Conservation (phyloP, 306 rosid species). For the Cajanus cajan region DNA sequence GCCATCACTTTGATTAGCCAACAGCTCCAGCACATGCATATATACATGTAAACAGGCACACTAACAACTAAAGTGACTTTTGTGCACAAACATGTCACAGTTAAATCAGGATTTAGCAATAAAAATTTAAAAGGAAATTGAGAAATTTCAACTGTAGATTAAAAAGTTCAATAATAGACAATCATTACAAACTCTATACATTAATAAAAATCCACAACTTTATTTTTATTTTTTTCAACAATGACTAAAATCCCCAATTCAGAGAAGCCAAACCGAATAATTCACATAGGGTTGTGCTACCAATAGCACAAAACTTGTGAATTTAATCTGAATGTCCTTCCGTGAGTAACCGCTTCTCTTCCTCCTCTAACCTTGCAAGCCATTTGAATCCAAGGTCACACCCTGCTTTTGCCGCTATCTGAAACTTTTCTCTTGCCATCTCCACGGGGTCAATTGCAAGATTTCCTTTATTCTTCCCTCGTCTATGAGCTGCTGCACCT, state of each 20-base stretch:
- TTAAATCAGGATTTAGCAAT: background rate
- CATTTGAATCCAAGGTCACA: constrained; percentile 88
- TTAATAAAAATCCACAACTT: background rate
- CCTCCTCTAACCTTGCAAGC: constrained; percentile 82
- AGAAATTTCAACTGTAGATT: background rate
- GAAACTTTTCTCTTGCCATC: constrained; percentile 83
- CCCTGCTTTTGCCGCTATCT: constrained; percentile 78
- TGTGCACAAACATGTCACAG: background rate
- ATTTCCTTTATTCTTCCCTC: constrained; percentile 44
- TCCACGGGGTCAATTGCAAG: constrained; percentile 50
- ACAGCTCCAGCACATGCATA: background rate
- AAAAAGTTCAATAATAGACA: background rate
- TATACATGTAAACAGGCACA: background rate
- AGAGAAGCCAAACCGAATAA: background rate
- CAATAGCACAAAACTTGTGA: background rate
- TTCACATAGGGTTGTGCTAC: background rate
- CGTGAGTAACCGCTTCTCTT: constrained; percentile 54
- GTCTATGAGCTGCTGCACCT: constrained; percentile 44
- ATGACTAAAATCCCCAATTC: background rate
- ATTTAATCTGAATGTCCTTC: constrained; percentile 15
- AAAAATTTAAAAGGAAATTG: background rate
- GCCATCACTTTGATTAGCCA: background rate
- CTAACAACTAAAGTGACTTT: background rate
- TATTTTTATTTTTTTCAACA: background rate
- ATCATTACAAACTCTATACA: background rate